phyloP scores from a whole-genome alignment of 192 early-diverging fungal species.

The Phlyctochytrium planicorne region DNA sequence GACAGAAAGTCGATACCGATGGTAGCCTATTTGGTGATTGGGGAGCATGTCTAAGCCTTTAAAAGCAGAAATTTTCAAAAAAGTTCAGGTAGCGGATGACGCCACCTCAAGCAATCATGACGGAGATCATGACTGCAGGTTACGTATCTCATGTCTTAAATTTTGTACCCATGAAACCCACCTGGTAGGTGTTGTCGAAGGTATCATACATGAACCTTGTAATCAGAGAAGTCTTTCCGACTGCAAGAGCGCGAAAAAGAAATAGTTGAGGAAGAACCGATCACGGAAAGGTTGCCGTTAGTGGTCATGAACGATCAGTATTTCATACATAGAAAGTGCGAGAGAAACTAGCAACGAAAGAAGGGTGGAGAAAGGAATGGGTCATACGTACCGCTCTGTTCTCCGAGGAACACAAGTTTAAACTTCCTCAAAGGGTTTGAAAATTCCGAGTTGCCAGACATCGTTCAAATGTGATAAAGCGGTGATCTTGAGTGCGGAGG shows the following conservation, averaged over 20 bases:
- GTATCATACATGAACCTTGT: constrained; percentile 99
- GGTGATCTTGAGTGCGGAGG: not conserved
- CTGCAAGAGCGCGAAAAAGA: constrained; percentile 41
- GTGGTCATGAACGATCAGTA: no score
- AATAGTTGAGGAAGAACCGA: no score
- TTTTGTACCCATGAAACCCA: constrained; percentile 8
- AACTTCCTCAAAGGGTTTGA: constrained; percentile 68
- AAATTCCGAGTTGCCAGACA: constrained; percentile 33
- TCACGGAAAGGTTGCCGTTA: no score
- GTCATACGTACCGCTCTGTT: constrained; percentile 82
- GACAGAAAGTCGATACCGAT: constrained; percentile 99
- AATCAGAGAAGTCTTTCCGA: constrained; percentile 98
- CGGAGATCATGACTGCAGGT: not conserved
- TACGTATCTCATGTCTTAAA: not conserved
- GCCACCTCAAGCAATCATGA: no score
- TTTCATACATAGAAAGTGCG: no score
- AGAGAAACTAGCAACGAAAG: no score
- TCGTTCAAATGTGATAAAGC: not conserved
- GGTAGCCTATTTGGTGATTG: no score
- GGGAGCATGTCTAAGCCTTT: no score
- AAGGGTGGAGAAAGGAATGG: not conserved
- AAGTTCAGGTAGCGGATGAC: no score
- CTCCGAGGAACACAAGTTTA: constrained; percentile 99
- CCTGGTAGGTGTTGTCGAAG: constrained; percentile 97
- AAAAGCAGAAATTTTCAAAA: no score